phyloP scores from a whole-genome alignment of 176 grass and related monocot species.

The Chloris gayana region DNA sequence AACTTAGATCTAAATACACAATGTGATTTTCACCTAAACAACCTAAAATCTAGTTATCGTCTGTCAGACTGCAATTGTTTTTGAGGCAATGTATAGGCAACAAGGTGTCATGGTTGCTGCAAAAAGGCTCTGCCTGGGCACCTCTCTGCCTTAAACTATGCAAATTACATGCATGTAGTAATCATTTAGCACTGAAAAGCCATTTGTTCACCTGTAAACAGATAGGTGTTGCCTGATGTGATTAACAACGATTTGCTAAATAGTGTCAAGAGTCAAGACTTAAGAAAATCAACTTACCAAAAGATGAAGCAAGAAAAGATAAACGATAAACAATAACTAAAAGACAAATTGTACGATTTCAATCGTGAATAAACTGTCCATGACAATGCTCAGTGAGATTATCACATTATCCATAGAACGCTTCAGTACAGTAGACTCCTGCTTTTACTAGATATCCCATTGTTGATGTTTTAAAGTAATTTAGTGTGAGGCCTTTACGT shows the following conservation, averaged over 20 bases:
- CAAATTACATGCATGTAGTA: conserved; percentile 1
- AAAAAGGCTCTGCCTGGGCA: not conserved
- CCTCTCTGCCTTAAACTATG: not conserved
- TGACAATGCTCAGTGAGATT: conserved; percentile 18
- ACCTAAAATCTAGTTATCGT: conserved; percentile 18
- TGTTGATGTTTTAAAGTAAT: conserved; percentile 5
- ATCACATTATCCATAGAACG: conserved; percentile 30
- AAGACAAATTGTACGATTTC: conserved; percentile 13
- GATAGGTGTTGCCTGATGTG: conserved; percentile 5
- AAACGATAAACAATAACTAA: conserved; percentile 27
- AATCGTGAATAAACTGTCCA: conserved; percentile 22
- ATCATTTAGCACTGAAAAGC: conserved; percentile 4
- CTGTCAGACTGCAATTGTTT: conserved; percentile 2
- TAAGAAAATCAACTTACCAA: conserved; percentile 18
- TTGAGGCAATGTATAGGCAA: not conserved
- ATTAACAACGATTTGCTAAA: not conserved
- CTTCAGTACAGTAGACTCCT: conserved; percentile 11
- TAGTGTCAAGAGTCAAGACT: not conserved
- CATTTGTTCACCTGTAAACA: conserved; percentile 14
- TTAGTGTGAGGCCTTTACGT: conserved; percentile 1
- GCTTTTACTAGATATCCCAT: conserved; percentile 23
- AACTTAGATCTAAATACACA: conserved; percentile 28
- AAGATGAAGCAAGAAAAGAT: conserved; percentile 9
- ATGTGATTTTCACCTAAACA: conserved; percentile 15
- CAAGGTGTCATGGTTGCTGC: not conserved